phyloP scores from a whole-genome alignment of 805 yeast genomes.

The Debaryomyces prosopidis region DNA sequence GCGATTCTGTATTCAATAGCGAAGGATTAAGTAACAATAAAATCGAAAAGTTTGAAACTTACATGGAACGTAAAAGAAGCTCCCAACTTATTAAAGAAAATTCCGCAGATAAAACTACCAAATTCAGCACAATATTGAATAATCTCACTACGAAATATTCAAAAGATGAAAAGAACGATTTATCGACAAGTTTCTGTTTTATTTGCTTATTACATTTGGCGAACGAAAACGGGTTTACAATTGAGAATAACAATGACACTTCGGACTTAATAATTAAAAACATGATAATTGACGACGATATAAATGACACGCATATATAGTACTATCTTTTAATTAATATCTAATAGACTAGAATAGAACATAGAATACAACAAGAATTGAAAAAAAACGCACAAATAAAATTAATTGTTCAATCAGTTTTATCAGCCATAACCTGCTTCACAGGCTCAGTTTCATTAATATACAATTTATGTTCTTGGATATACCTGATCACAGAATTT shows the following conservation, averaged over 20 bases:
- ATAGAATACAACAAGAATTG: slow-evolving; percentile 1
- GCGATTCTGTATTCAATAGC: background rate
- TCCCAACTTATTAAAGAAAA: background rate
- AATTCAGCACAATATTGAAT: slow-evolving; percentile 36
- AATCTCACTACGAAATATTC: slow-evolving; percentile 55
- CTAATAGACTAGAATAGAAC: background rate
- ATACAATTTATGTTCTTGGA: slow-evolving; percentile 88
- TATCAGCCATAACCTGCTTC: slow-evolving; percentile 65
- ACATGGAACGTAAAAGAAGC: slow-evolving; percentile 3
- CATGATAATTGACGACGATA: background rate
- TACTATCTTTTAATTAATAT: background rate
- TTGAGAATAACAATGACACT: slow-evolving; percentile 47
- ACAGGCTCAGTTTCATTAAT: slow-evolving; percentile 90
- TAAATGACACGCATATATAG: background rate
- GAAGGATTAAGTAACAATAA: background rate
- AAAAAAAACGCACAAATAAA: background rate
- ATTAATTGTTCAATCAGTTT: slow-evolving; percentile 17
- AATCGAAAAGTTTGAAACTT: slow-evolving; percentile 3
- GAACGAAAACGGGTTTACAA: slow-evolving; percentile 73
- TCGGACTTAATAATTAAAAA: slow-evolving; percentile 32
- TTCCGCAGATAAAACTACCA: background rate
- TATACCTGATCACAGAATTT: slow-evolving; percentile 90
- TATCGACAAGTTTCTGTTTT: slow-evolving; percentile 84
- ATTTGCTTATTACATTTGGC: slow-evolving; percentile 83
- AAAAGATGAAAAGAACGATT: slow-evolving; percentile 56